Evolutionary conservation across 257 asterid species (phyloP).

Genomic region (Penstemon davidsonii): DNA sequence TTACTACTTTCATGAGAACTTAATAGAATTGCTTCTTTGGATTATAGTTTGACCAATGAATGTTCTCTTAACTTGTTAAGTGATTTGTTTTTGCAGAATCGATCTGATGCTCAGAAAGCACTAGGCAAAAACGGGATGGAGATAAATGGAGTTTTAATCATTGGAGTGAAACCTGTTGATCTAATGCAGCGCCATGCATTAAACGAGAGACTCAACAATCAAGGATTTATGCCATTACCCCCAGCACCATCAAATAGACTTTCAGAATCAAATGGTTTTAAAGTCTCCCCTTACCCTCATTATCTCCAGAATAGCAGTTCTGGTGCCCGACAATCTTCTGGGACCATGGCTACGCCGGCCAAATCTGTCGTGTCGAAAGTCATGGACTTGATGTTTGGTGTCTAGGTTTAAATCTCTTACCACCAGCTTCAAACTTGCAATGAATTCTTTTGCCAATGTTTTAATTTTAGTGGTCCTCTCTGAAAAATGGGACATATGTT

Average conservation of each 20-base stretch:
- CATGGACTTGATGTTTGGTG: slow-evolving; percentile 94
- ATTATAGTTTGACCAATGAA: not conserved
- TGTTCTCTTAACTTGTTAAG: slow-evolving; percentile 6
- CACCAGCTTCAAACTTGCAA: not conserved
- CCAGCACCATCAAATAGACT: slow-evolving; percentile 55
- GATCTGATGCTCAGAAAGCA: slow-evolving; percentile 86
- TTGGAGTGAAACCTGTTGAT: slow-evolving; percentile 91
- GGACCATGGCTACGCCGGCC: slow-evolving; percentile 83
- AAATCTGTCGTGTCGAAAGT: slow-evolving; percentile 84
- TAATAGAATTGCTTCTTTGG: not conserved
- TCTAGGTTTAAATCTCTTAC: slow-evolving; percentile 31
- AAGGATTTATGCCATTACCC: slow-evolving; percentile 77
- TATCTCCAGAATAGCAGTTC: slow-evolving; percentile 64
- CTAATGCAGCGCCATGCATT: slow-evolving; percentile 75
- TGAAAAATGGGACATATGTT: slow-evolving; percentile 17
- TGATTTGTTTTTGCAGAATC: slow-evolving; percentile 54
- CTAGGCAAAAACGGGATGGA: slow-evolving; percentile 78
- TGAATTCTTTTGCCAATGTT: not conserved
- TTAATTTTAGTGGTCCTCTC: not conserved
- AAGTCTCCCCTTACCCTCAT: slow-evolving; percentile 58
- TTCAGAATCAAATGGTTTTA: slow-evolving; percentile 48
- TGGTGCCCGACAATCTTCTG: slow-evolving; percentile 49
- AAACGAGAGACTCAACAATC: slow-evolving; percentile 66
- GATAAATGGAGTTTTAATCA: slow-evolving; percentile 83
- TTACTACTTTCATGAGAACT: not conserved